These are phyloP conservation scores for Yamadazyma takamatsuzukensis DNA, from an alignment of 805 yeast species.

Conservation along the genomic window DNA sequence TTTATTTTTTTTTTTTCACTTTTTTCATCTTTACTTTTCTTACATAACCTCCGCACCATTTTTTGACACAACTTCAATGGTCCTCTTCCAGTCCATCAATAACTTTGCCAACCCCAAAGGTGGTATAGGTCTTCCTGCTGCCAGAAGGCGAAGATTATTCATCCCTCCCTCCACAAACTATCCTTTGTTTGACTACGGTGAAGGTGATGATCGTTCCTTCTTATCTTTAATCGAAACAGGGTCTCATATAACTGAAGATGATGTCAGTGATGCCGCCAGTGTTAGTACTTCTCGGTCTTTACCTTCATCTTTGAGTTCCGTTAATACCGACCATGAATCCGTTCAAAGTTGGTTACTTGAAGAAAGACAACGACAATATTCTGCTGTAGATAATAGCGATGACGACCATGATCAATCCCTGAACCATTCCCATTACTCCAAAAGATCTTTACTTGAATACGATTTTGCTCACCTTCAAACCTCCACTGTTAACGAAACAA, in stretches of 20 bases:
- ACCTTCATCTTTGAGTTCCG: slow-evolving; percentile 38
- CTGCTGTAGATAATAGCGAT: slow-evolving; percentile 16
- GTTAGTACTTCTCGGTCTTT: slow-evolving; percentile 38
- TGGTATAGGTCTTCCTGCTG: slow-evolving; percentile 27
- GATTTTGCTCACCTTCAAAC: slow-evolving; percentile 33
- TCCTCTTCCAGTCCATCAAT: slow-evolving; percentile 36
- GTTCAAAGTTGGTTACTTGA: slow-evolving; percentile 36
- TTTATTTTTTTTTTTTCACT: too few species aligned
- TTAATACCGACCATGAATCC: slow-evolving; percentile 32
- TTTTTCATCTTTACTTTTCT: too few species aligned
- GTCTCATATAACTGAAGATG: slow-evolving; percentile 25
- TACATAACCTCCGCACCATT: background rate
- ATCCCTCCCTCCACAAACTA: slow-evolving; percentile 43
- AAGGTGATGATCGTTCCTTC: slow-evolving; percentile 41
- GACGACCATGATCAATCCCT: slow-evolving; percentile 11
- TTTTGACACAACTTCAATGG: slow-evolving; percentile 35
- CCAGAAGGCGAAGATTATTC: slow-evolving; percentile 36
- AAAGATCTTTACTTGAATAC: slow-evolving; percentile 2
- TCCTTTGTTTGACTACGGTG: slow-evolving; percentile 41
- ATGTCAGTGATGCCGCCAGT: slow-evolving; percentile 38
- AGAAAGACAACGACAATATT: slow-evolving; percentile 35
- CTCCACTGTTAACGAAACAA: slow-evolving; percentile 21
- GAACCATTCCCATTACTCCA: slow-evolving; percentile 10
- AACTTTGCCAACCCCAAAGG: slow-evolving; percentile 38
- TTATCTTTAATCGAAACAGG: slow-evolving; percentile 37